Evolutionary conservation across 352 stramenopile genomes (phyloP).

Genomic region (Globisporangium recalcitrans): DNA sequence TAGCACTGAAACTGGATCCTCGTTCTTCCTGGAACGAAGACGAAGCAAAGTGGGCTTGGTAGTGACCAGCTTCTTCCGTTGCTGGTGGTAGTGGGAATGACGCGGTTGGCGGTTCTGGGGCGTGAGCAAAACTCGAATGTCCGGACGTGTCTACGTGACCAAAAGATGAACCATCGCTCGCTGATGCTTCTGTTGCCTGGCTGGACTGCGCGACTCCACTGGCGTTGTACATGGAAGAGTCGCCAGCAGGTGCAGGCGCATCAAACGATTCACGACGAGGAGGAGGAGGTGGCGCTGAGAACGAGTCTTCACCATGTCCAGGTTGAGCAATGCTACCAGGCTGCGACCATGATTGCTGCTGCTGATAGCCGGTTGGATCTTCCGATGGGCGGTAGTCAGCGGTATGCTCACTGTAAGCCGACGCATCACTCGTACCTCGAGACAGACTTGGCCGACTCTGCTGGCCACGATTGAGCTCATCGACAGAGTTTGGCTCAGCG

Average conservation of each 20-base stretch:
- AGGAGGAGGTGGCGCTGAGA: background rate
- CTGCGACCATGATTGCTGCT: constrained; percentile 18
- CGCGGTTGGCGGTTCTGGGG: background rate
- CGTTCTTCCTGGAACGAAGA: background rate
- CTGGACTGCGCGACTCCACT: background rate
- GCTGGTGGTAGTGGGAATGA: background rate
- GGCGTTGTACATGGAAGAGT: background rate
- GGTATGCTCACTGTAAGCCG: constrained; percentile 28
- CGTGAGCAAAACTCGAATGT: constrained; percentile 2
- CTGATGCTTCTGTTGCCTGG: background rate
- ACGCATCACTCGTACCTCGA: constrained; percentile 30
- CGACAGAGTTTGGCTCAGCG: constrained; percentile 1
- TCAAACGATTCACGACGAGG: background rate
- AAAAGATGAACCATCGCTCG: constrained; percentile 1
- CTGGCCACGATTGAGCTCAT: constrained; percentile 13
- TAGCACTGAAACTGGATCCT: background rate
- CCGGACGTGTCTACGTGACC: background rate
- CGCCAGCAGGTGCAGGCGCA: background rate
- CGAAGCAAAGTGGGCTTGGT: background rate
- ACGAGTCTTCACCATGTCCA: constrained; percentile 4
- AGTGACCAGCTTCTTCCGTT: background rate
- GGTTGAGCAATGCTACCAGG: background rate
- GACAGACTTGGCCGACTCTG: constrained; percentile 27
- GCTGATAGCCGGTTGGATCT: constrained; percentile 6
- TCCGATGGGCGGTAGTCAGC: constrained; percentile 20